phyloP scores from a whole-genome alignment of 768 basidiomycete species.

The Suillus tomentosus region DNA sequence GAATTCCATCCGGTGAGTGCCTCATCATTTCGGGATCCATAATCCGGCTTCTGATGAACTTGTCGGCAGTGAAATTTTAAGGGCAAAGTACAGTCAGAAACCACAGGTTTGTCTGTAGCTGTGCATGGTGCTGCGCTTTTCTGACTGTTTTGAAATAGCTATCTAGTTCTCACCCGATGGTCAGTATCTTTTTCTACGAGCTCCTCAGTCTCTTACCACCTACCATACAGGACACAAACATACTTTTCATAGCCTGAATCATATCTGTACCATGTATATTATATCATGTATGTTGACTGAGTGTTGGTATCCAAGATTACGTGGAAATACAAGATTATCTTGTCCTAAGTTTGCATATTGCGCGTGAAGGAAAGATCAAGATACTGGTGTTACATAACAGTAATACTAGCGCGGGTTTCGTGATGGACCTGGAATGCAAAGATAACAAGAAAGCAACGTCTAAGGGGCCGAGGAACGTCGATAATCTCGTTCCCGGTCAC shows the following conservation, averaged over 20 bases:
- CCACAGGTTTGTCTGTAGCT: constrained; percentile 42
- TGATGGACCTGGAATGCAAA: neutral
- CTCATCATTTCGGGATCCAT: neutral
- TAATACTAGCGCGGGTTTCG: neutral
- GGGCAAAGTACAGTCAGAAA: constrained; percentile 54
- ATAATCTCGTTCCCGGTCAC: neutral
- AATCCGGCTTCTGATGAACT: neutral
- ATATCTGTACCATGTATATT: neutral
- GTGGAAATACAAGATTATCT: neutral
- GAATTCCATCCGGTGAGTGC: constrained; percentile 41
- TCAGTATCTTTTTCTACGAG: constrained; percentile 24
- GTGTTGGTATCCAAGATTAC: neutral
- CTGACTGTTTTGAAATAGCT: constrained; percentile 32
- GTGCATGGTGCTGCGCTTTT: neutral
- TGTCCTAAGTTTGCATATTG: neutral
- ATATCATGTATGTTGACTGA: neutral
- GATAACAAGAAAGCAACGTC: neutral
- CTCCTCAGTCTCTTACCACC: neutral
- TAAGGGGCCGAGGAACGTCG: neutral
- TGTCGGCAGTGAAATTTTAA: constrained; percentile 39
- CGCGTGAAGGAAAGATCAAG: neutral
- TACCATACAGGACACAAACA: constrained; percentile 28
- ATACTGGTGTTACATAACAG: neutral
- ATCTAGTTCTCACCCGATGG: constrained; percentile 45
- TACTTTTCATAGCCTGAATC: constrained; percentile 32